Evolutionary conservation across 352 stramenopile species (phyloP), one percentile per base, ranked within the genome.

Genomic region (Pythium chondricola): DNA sequence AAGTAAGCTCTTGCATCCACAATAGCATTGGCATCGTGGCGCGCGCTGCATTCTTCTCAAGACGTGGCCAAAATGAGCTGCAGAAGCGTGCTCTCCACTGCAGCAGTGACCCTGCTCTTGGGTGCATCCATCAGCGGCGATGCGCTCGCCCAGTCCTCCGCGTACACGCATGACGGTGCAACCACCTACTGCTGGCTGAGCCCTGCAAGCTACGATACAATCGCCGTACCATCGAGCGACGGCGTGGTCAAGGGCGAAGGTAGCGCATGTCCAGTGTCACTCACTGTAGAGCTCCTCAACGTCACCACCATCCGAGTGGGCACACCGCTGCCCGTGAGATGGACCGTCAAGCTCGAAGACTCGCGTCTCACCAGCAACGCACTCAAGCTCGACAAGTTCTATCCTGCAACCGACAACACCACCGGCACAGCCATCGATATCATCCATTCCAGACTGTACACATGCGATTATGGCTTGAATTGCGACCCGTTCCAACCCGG

Each of bases 171-270:
- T n/a, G 60, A 70, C 35, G 58, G 58, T 39, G 48, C 50, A 30
- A 70, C 58, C 22, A 70, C 62, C 20, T 70, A 70, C 46, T 70
- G 62, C 44, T 70, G 62, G 62, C 42, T 39, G 11, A 70, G 67
- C 43, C 62, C 62, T 8, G 16, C 56, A 20, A 45, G 36, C 4
- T 56, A 36, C 26, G 38, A 21, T 7, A 46, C 49, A 14, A 52
- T 51, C 25, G n/a, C 45, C 21, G 30, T 47, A 16, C 25, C 38
- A 25, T 55, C 37, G 35, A 48, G 33, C 2, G 26, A 56, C 7
- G 25, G 26, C 7, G 48, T 67, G 16, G 25, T 65, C 14, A 32
- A 30, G 17, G 45, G 47, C 20, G 22, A 45, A 31, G 48, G 40
- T 18, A 27, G 35, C 11, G 58, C 33, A 11, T 70, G 62, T 50